Conservation (phyloP, 2,329 filamentous ascomycete genomes). For the Aspergillus cejpii region DNA sequence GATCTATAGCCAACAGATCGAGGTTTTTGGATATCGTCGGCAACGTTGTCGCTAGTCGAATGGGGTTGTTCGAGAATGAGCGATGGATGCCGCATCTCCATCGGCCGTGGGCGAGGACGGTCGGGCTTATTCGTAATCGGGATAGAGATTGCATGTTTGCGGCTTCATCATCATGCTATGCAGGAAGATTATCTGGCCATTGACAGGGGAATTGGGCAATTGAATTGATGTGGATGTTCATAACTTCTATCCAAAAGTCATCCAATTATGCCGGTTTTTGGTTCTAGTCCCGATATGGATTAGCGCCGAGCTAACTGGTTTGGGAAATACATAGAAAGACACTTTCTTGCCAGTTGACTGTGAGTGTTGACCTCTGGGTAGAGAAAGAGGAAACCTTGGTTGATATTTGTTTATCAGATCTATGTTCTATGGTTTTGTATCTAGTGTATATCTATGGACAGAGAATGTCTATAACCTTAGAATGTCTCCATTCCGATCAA, state of each 20-base stretch:
- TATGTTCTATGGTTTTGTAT: no score
- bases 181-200: not conserved
- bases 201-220: not conserved
- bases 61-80: conserved; percentile 12
- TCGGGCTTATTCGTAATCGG: conserved; percentile 23
- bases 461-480: conserved; percentile 57
- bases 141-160: conserved; percentile 25
- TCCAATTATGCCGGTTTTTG: not conserved
- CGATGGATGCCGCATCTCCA: conserved; percentile 13
- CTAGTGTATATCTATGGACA: not conserved
- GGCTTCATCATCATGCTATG: conserved; percentile 18
- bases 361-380: not conserved
- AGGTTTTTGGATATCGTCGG: conserved; percentile 23
- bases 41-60: conserved; percentile 24
- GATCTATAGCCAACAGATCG: conserved; percentile 44
- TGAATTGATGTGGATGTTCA: not conserved
- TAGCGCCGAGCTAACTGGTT: conserved; percentile 12
- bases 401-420: not conserved
- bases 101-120: conserved; percentile 16
- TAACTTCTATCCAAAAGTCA: not conserved
- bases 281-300: conserved; percentile 14
- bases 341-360: no score
- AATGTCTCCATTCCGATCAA: conserved; percentile 66
- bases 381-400: not conserved
- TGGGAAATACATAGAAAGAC: not conserved